Percentiles rank a stretch among this genome's conserved stretches.
Evolutionary conservation across 495 filamentous ascomycete genomes (phyloP).

Genomic region (Penicillium pulvis): DNA sequence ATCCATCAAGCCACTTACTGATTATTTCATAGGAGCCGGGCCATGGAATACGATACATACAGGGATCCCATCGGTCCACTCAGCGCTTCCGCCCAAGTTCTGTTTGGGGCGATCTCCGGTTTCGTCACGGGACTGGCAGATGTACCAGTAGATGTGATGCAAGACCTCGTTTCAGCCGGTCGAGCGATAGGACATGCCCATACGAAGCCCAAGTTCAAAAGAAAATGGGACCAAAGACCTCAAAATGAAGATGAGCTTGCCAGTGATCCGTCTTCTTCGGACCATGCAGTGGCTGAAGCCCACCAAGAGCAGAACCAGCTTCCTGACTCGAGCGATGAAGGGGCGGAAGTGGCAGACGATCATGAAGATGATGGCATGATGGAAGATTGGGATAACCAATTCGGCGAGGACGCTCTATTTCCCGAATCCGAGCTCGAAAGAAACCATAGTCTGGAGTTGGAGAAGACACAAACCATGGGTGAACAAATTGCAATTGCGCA

Average conservation of each 20-base stretch:
- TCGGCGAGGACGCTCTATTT: neutral
- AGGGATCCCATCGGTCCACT: conserved; percentile 74
- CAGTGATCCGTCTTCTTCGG: conserved; percentile 6
- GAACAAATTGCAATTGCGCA: conserved; percentile 8
- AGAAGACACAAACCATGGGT: conserved; percentile 17
- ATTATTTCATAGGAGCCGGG: conserved; percentile 54
- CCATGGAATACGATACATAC: conserved; percentile 70
- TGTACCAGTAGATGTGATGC: conserved; percentile 73
- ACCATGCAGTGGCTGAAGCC: neutral
- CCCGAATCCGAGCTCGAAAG: neutral
- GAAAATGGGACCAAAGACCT: conserved; percentile 13
- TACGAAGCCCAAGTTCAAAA: conserved; percentile 40
- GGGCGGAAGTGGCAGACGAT: neutral
- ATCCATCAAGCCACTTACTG: neutral
- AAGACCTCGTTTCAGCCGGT: conserved; percentile 58
- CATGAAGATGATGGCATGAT: conserved; percentile 1
- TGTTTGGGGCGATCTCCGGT: conserved; percentile 72
- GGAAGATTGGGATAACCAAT: neutral
- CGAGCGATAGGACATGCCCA: conserved; percentile 54
- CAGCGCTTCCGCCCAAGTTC: conserved; percentile 67
- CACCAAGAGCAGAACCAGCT: neutral
- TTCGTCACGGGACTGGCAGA: conserved; percentile 83
- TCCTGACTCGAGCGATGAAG: neutral
- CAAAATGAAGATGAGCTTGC: conserved; percentile 5
- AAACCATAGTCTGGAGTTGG: conserved; percentile 18